Evolutionary conservation across 2,329 filamentous ascomycete genomes (phyloP), one percentile per base, ranked within the genome.

Genomic region (Tolypocladium paradoxum): DNA sequence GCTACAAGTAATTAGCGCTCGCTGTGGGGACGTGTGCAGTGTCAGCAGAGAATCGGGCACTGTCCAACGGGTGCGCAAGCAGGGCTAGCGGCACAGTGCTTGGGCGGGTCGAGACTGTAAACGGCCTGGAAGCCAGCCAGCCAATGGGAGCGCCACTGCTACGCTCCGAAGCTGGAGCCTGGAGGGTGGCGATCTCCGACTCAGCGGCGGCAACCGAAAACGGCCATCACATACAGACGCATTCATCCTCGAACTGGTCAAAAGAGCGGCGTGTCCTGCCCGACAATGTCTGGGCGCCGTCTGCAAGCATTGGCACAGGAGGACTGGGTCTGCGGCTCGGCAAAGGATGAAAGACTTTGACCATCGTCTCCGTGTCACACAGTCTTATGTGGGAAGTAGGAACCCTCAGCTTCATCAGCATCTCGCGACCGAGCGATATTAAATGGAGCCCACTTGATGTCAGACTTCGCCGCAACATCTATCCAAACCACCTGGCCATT

Each of bases 111-210:
- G 4, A 20, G 5, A n/a, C 27, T 12, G 43, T 31, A n/a, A 20
- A 20, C 24, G 14, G 40, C 11, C 2, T 18, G 14, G 14, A 6
- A 4, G 24, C 16, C 40, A n/a, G 4, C 3, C 43, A 31, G 43
- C 43, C 43, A 46, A 46, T 46, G 43, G 27, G 27, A 12, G 27
- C 34, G 5, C 38, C 38, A 6, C 37, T 5, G 20, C 20, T 3
- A 4, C 5, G 20, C 22, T 45, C 8, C 3, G 18, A 7, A 20
- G 6, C 36, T n/a, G 18, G 18, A 6, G 36, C 33, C 6, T 59
- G 61, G 61, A 61, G 56, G 54, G 66, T 68, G 66, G 66, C 66
- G 65, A 68, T 64, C 64, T 68, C 65, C 65, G 65, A 53, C 48
- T 9, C 33, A 11, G 22, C 48, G 54, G 55, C 54, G 38, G 11